Evolutionary conservation across 2,329 filamentous ascomycete genomes (phyloP).

Genomic region (Chaetomium strumarium): DNA sequence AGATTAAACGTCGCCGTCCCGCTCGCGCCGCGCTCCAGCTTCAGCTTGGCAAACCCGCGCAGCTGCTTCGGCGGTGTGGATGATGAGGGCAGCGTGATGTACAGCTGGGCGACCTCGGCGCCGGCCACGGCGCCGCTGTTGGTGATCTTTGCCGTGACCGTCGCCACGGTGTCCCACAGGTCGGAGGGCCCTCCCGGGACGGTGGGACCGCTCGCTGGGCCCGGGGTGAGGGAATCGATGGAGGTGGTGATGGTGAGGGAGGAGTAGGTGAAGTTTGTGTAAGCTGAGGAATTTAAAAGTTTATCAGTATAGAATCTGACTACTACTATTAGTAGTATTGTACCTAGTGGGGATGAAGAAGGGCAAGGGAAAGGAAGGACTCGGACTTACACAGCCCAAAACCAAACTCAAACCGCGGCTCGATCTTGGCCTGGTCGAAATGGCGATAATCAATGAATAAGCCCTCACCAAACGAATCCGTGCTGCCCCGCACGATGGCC

Average conservation of each 20-base stretch:
- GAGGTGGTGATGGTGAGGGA: constrained; percentile 38
- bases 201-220: constrained; percentile 35
- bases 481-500: constrained; percentile 27
- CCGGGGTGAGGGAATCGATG: constrained; percentile 24
- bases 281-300: too few relatives aligned
- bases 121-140: constrained; percentile 59
- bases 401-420: constrained; percentile 58
- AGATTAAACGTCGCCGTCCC: constrained; percentile 47
- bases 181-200: constrained; percentile 41
- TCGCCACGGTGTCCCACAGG: constrained; percentile 40
- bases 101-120: constrained; percentile 62
- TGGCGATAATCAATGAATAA: constrained; percentile 60
- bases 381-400: constrained; percentile 51
- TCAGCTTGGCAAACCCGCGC: constrained; percentile 57
- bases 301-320: too few relatives aligned
- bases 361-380: too few relatives aligned
- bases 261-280: constrained; percentile 61
- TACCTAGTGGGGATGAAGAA: too few relatives aligned
- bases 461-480: constrained; percentile 53
- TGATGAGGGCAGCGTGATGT: constrained; percentile 39
- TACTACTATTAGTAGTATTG: too few relatives aligned
- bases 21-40: constrained; percentile 42
- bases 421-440: constrained; percentile 52
- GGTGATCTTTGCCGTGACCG: constrained; percentile 53
- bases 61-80: constrained; percentile 45